A percentile compares a stretch with the other conserved stretches of the same genome.
phyloP scores from a whole-genome alignment of 495 filamentous ascomycete genomes.

The Hypoxylon rickii region DNA sequence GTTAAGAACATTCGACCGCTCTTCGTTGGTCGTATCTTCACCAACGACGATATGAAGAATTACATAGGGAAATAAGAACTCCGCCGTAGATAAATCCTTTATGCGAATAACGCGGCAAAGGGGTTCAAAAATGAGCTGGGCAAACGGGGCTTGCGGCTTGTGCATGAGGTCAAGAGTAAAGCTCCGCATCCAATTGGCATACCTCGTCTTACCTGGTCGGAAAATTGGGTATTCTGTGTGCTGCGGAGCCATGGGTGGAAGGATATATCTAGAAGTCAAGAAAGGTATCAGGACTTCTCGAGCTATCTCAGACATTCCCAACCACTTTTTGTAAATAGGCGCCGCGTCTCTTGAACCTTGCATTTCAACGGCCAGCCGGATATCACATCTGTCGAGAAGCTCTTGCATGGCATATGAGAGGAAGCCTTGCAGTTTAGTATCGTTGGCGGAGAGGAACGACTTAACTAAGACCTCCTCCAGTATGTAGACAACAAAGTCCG shows the following conservation, averaged over 20 bases:
- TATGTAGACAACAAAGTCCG: constrained; percentile 83
- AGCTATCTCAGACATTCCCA: constrained; percentile 69
- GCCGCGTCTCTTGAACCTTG: constrained; percentile 45
- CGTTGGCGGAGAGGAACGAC: constrained; percentile 85
- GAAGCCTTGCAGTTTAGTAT: constrained; percentile 85
- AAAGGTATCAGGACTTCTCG: constrained; percentile 85
- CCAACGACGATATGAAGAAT: constrained; percentile 76
- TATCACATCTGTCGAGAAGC: constrained; percentile 73
- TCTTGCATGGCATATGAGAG: constrained; percentile 93
- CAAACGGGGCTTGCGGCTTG: constrained; percentile 69
- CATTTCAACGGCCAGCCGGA: constrained; percentile 60
- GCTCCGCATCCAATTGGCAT: constrained; percentile 77
- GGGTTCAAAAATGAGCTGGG: constrained; percentile 74
- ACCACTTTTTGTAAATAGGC: constrained; percentile 72
- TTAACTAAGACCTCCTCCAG: constrained; percentile 87
- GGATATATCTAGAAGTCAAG: constrained; percentile 75
- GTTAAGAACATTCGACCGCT: constrained; percentile 66
- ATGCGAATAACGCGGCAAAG: constrained; percentile 78
- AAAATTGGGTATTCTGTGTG: constrained; percentile 79
- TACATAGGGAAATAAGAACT: constrained; percentile 84
- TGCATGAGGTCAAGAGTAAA: constrained; percentile 83
- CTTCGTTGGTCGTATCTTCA: constrained; percentile 62
- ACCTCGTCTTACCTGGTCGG: constrained; percentile 56
- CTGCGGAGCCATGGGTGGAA: constrained; percentile 61
- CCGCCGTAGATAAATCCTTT: constrained; percentile 80